Evolutionary conservation across 441 rosid species (phyloP).

Genomic region (Melastoma candidum): DNA sequence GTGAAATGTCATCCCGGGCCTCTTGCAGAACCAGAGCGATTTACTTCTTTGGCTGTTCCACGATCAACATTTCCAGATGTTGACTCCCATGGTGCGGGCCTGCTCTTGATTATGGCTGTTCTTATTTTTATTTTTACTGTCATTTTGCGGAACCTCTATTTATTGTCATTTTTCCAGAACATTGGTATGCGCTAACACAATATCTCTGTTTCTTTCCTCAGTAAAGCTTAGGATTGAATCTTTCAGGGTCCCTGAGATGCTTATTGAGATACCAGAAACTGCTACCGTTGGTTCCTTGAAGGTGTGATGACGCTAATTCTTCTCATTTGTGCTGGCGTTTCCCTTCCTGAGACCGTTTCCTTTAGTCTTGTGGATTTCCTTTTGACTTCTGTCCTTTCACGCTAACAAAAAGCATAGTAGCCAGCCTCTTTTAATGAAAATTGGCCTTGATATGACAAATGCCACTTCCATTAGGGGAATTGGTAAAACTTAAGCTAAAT

Average conservation of each 20-base stretch:
- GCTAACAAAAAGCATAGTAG: too few species aligned
- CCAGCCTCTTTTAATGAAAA: too few species aligned
- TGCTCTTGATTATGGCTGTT: conserved; percentile 24
- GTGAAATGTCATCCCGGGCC: not conserved
- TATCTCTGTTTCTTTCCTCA: not conserved
- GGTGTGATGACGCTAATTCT: conserved; percentile 4
- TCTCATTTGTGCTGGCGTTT: too few species aligned
- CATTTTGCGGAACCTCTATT: too few species aligned
- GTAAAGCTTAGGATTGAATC: conserved; percentile 12
- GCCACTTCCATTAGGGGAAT: too few species aligned
- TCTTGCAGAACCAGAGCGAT: conserved; percentile 37
- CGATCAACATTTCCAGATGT: conserved; percentile 48
- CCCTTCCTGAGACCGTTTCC: too few species aligned
- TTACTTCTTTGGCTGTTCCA: conserved; percentile 39
- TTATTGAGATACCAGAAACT: conserved; percentile 7
- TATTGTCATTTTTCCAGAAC: too few species aligned
- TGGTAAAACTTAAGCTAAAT: too few species aligned
- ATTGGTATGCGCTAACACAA: too few species aligned
- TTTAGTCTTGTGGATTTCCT: too few species aligned
- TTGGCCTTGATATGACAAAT: too few species aligned
- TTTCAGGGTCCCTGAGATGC: conserved; percentile 9
- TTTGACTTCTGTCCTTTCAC: too few species aligned
- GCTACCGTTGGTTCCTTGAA: conserved; percentile 8
- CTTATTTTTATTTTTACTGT: conserved; percentile 27
- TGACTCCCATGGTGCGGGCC: conserved; percentile 68